phyloP scores from a whole-genome alignment of 139 green algal species.

The Eudorina sp. region DNA sequence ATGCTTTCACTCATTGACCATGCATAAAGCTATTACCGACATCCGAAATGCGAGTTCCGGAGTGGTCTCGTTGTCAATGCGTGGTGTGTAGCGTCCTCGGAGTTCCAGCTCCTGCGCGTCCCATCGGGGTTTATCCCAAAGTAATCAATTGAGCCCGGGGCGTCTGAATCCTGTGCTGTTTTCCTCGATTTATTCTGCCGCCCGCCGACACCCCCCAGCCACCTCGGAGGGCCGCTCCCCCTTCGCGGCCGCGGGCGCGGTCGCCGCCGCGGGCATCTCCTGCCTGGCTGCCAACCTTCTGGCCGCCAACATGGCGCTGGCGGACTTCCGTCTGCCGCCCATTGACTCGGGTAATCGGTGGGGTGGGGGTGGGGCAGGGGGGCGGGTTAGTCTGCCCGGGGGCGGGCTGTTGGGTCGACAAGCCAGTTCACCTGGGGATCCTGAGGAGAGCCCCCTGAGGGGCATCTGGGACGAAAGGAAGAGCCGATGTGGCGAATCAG shows the following conservation, averaged over 20 bases:
- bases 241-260: background rate
- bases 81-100: background rate
- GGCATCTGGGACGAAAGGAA: too few species aligned
- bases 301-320: slow-evolving; percentile 55
- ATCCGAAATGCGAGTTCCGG: too few species aligned
- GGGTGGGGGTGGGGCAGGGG: too few species aligned
- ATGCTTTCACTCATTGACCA: too few species aligned
- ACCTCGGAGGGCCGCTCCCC: background rate
- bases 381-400: too few species aligned
- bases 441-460: too few species aligned
- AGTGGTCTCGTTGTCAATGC: too few species aligned
- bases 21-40: too few species aligned
- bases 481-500: too few species aligned
- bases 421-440: too few species aligned
- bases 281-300: slow-evolving; percentile 23
- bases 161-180: background rate
- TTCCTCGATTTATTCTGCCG: background rate
- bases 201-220: background rate
- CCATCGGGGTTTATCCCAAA: background rate
- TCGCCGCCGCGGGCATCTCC: background rate
- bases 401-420: too few species aligned
- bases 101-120: background rate
- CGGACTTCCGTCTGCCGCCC: slow-evolving; percentile 81
- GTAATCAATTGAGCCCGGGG: too few species aligned
- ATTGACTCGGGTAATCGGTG: slow-evolving; percentile 69